Percentiles rank a stretch among this genome's conserved stretches.
These are phyloP conservation scores for Termitomyces sp. DNA, from an alignment of 768 basidiomycete genomes.

Conservation along the genomic window DNA sequence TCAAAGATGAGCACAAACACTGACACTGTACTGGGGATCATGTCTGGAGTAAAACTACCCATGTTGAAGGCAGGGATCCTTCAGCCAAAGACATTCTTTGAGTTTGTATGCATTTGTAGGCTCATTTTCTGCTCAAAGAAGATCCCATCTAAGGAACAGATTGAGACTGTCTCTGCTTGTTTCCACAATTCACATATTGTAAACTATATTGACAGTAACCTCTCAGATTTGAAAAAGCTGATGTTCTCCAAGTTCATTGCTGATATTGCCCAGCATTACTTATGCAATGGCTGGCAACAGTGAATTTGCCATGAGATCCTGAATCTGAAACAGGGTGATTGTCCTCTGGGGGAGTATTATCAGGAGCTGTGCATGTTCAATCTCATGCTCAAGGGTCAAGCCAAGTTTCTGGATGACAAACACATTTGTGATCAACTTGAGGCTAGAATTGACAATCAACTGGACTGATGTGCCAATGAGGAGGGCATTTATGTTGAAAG, in stretches of 20 bases:
- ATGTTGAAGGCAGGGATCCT: not conserved
- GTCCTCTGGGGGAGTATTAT: not conserved
- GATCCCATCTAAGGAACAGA: not conserved
- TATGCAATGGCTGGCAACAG: not conserved
- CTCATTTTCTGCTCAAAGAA: not conserved
- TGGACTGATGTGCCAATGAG: too few relatives aligned
- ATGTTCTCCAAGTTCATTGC: not conserved
- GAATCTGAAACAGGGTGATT: not conserved
- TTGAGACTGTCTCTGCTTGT: not conserved
- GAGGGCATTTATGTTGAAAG: too few relatives aligned
- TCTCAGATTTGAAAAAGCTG: too few relatives aligned
- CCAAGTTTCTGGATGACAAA: not conserved
- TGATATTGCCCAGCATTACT: not conserved
- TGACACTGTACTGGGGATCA: not conserved
- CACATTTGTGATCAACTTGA: not conserved
- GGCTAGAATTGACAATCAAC: too few relatives aligned
- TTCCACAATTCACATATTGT: not conserved
- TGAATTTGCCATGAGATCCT: not conserved
- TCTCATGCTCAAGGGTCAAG: not conserved
- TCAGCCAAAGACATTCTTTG: not conserved
- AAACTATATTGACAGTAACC: not conserved
- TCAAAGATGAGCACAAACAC: too few relatives aligned
- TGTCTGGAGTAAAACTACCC: not conserved
- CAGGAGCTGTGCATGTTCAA: not conserved
- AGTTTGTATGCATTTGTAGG: not conserved